A percentile compares a stretch with the other conserved stretches of the same genome.
phyloP scores from a whole-genome alignment of 805 yeast genomes.

The Teunomyces barrocoloradensis region DNA sequence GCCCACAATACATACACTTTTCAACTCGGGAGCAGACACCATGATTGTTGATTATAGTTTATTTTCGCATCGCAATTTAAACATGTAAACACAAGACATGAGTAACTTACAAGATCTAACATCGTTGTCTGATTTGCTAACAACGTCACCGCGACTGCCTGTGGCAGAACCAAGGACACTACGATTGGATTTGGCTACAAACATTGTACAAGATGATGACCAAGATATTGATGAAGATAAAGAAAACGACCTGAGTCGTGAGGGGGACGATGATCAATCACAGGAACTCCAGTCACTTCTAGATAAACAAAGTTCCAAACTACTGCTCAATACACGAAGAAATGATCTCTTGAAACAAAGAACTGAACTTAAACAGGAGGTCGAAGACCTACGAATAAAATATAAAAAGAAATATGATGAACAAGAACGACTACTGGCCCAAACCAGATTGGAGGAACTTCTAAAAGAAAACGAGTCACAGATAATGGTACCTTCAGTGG shows the following conservation, averaged over 20 bases:
- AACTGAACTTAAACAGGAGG: conserved; percentile 11
- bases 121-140: conserved; percentile 24
- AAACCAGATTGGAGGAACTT: conserved; percentile 16
- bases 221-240: not conserved
- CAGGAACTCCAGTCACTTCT: conserved; percentile 1
- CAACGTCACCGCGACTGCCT: conserved; percentile 20
- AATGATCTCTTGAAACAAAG: conserved; percentile 19
- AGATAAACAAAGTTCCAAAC: conserved; percentile 14
- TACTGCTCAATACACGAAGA: conserved; percentile 12
- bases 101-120: conserved; percentile 24
- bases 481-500: not conserved
- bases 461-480: conserved; percentile 16
- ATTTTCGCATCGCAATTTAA: conserved; percentile 2
- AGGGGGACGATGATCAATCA: not conserved
- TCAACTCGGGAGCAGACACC: conserved; percentile 65
- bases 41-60: conserved; percentile 19
- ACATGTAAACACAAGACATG: conserved; percentile 8
- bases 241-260: not conserved
- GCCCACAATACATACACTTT: conserved; percentile 39
- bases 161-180: conserved; percentile 2
- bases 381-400: conserved; percentile 15
- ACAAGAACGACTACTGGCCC: conserved; percentile 10
- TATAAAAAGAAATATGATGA: conserved; percentile 12
- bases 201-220: not conserved
- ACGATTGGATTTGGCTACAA: conserved; percentile 10